A percentile compares a stretch with the other conserved stretches of the same genome.
These are phyloP conservation scores for Fragilariopsis cylindrus DNA, from an alignment of 108 stramenopile species.

Conservation along the genomic window DNA sequence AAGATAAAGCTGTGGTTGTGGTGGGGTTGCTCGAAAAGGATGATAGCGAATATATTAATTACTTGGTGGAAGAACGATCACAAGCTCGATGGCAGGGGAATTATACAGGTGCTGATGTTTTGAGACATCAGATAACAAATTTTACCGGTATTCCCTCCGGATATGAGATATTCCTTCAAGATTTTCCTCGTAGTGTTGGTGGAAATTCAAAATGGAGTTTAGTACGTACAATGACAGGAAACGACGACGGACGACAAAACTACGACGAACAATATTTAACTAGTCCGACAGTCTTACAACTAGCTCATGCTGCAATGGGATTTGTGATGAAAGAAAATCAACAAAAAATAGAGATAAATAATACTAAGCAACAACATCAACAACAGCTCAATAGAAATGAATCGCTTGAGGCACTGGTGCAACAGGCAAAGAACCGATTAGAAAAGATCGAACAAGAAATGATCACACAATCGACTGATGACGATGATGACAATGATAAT, in stretches of 20 bases:
- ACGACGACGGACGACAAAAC: neutral
- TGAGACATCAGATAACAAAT: slow-evolving; percentile 28
- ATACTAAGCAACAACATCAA: neutral
- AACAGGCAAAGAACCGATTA: neutral
- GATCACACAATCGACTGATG: neutral
- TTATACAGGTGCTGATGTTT: slow-evolving; percentile 49
- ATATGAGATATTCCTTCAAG: slow-evolving; percentile 44
- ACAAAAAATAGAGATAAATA: neutral
- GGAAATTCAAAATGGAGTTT: slow-evolving; percentile 55
- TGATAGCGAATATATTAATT: neutral
- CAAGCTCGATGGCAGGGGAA: slow-evolving; percentile 58
- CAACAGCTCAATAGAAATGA: neutral
- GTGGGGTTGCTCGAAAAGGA: neutral
- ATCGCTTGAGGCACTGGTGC: slow-evolving; percentile 5
- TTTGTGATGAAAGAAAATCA: slow-evolving; percentile 35
- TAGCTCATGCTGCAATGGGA: slow-evolving; percentile 71
- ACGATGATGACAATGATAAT: neutral
- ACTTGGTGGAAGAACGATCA: slow-evolving; percentile 48
- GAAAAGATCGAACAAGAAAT: neutral
- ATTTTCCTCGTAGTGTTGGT: slow-evolving; percentile 56
- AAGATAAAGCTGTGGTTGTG: too few relatives aligned
- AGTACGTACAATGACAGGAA: slow-evolving; percentile 1
- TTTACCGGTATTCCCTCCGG: slow-evolving; percentile 13
- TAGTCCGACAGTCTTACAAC: slow-evolving; percentile 44
- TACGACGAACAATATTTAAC: neutral